Evolutionary conservation across 1,284 basidiomycete species (phyloP), one percentile per base, ranked within the genome.

Genomic region (Inonotus hispidus): DNA sequence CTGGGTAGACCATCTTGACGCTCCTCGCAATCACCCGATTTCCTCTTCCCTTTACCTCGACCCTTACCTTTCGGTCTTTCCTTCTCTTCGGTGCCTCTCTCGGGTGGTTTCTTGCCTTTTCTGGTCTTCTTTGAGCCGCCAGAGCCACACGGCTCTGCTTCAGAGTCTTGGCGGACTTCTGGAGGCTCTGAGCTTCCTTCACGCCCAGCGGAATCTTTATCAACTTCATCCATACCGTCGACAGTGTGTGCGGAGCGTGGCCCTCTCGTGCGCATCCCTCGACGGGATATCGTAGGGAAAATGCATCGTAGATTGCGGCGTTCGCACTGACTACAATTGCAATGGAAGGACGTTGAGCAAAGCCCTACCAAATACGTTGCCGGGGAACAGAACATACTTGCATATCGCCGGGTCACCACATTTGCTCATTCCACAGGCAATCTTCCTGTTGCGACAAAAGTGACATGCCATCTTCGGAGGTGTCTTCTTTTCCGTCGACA

Each of bases 371-470:
- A 53, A 19, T 23, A 53, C 6, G 35, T 13, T 19, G 38, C 7
- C 35, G 27, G 11, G 16, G 29, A 39, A 52, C 32, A 38, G 13
- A 19, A 59, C 61, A 16, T 43, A 63, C 61, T 63, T 63, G 61
- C 61, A 63, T 16, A 58, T 59, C 38, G 53, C 11, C 3, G 32
- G 54, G 23, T 59, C 61, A 41, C 43, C 43, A 8, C 61, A 59
- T 16, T 59, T 45, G 11, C 61, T 58, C 8, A 32, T 4, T 5
- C 61, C 61, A 45, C 61, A 63, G 5, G 61, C 61, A 27, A 63
- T 63, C 61, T 63, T 63, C 14, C 61, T 52, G 23, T 59, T 56
- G 23, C 61, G 61, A 47, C 61, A 63, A 45, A 63, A 63, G 16
- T 46, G 53, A 41, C 61, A 63, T 0, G 61, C 61, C 52, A 63